These are phyloP conservation scores for Coleophoma cylindrospora DNA, from an alignment of 2,329 filamentous ascomycete genomes.

Conservation along the genomic window DNA sequence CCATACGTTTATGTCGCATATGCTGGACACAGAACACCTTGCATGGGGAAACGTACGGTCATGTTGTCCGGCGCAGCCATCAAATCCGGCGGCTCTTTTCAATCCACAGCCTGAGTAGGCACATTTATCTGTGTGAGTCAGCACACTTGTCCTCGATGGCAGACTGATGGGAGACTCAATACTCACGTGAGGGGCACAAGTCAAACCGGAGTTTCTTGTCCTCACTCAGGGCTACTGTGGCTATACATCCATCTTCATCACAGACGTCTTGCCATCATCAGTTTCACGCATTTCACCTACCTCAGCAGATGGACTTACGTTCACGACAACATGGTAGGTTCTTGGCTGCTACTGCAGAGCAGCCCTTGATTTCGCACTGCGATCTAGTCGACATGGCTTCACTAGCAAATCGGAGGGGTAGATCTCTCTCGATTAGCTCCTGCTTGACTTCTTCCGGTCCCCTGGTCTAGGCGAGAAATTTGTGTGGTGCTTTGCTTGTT, in stretches of 20 bases:
- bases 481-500: no score
- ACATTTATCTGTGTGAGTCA: not conserved
- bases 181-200: not conserved
- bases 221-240: not conserved
- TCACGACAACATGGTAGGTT: slow-evolving; percentile 1
- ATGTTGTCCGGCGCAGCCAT: not conserved
- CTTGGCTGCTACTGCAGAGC: not conserved
- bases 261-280: not conserved
- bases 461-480: no score
- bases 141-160: no score
- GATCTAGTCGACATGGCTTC: not conserved
- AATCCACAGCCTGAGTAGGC: not conserved
- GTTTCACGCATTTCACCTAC: not conserved
- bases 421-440: no score
- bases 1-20: not conserved
- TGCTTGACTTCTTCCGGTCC: no score
- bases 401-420: not conserved
- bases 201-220: not conserved
- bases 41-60: not conserved
- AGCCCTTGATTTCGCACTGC: slow-evolving; percentile 1
- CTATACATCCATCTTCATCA: not conserved
- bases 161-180: not conserved
- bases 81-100: not conserved
- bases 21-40: not conserved
- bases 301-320: not conserved